A percentile compares a stretch with the other conserved stretches of the same genome.
phyloP scores from a whole-genome alignment of 768 basidiomycete species.

The Hirschioporus abietinus region DNA sequence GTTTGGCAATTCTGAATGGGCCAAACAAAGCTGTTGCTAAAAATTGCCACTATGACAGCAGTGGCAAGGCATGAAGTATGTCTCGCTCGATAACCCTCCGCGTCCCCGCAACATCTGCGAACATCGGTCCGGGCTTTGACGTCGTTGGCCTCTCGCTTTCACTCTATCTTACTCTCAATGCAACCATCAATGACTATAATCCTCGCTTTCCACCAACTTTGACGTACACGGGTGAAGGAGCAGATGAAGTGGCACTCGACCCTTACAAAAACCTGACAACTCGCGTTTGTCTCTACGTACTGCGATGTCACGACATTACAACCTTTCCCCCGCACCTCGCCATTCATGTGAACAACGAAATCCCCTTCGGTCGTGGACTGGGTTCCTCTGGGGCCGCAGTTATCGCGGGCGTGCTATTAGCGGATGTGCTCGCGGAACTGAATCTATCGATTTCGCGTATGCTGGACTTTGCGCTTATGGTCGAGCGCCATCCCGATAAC shows the following conservation, averaged over 20 bases:
- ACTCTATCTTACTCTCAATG: slow-evolving; percentile 71
- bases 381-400: slow-evolving; percentile 99
- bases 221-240: slow-evolving; percentile 84
- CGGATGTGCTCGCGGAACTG: slow-evolving; percentile 74
- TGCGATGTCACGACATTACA: slow-evolving; percentile 78
- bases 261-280: slow-evolving; percentile 97
- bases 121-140: slow-evolving; percentile 98
- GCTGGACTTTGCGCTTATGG: slow-evolving; percentile 97
- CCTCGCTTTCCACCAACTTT: slow-evolving; percentile 47
- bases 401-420: slow-evolving; percentile 92
- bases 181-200: slow-evolving; percentile 36
- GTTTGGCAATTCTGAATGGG: background rate
- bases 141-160: slow-evolving; percentile 98
- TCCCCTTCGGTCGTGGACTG: slow-evolving; percentile 95
- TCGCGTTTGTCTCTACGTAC: slow-evolving; percentile 93
- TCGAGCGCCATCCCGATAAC: slow-evolving; percentile 98
- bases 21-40: background rate
- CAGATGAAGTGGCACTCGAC: slow-evolving; percentile 85
- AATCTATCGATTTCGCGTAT: slow-evolving; percentile 63
- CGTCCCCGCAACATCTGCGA: slow-evolving; percentile 96
- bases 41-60: background rate
- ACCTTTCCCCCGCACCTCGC: slow-evolving; percentile 71
- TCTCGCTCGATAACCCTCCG: slow-evolving; percentile 51
- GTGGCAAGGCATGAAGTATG: background rate
- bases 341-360: slow-evolving; percentile 84